Evolutionary conservation across 129 eudicot species (phyloP).

Genomic region (Calendula officinalis): DNA sequence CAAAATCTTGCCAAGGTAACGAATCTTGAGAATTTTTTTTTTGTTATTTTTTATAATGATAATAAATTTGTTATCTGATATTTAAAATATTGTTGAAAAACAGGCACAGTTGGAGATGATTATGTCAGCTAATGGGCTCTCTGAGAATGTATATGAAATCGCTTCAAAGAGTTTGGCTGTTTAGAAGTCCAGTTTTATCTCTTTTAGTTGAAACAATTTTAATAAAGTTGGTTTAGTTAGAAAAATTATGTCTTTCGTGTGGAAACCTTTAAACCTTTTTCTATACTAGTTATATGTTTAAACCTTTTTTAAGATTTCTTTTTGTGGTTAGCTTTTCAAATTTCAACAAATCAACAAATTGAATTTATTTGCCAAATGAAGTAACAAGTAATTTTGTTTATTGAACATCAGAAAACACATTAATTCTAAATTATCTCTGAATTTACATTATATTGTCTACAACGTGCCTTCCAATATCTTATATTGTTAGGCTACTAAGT

Average conservation of each 20-base stretch:
- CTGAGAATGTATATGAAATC: constrained; percentile 86
- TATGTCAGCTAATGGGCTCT: constrained; percentile 69
- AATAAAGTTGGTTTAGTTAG: constrained; percentile 18
- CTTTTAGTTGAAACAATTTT: background rate
- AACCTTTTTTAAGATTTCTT: no score
- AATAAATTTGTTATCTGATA: background rate
- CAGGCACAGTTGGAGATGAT: constrained; percentile 96
- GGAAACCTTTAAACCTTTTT: constrained; percentile 10
- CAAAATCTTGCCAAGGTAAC: constrained; percentile 84
- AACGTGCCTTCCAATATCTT: no score
- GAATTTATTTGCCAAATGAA: no score
- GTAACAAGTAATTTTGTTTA: no score
- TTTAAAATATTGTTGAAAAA: constrained; percentile 2
- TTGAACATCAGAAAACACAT: no score
- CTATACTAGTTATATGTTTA: background rate
- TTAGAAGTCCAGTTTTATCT: constrained; percentile 21
- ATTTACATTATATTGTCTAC: no score
- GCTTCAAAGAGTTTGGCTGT: constrained; percentile 91
- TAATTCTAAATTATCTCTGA: no score
- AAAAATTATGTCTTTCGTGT: background rate
- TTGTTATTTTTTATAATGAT: background rate
- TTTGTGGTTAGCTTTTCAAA: no score
- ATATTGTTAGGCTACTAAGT: no score
- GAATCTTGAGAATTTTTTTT: background rate
- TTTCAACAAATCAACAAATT: no score